Percentiles rank a stretch among this genome's conserved stretches.
phyloP scores from a whole-genome alignment of 495 filamentous ascomycete species.

The Trichoderma erinaceum region DNA sequence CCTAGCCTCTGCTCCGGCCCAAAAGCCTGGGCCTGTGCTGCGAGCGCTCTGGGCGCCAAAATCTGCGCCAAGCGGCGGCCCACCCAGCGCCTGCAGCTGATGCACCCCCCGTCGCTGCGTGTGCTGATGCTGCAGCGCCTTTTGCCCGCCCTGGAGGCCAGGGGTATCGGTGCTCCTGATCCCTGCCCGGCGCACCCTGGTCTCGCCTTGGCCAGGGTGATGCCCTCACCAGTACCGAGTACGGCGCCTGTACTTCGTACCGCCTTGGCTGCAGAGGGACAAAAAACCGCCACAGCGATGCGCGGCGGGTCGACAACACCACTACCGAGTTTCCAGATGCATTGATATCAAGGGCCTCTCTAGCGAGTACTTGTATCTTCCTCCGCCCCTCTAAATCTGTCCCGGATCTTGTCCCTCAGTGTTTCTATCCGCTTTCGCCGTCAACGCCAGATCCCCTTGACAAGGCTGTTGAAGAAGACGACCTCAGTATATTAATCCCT shows the following conservation, averaged over 20 bases:
- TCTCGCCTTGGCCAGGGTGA: not conserved
- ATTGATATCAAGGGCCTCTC: slow-evolving; percentile 6
- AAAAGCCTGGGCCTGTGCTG: not conserved
- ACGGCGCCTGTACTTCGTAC: not conserved
- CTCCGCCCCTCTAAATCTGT: slow-evolving; percentile 9
- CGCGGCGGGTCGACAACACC: slow-evolving; percentile 13
- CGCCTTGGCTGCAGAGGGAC: not conserved
- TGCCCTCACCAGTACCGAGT: slow-evolving; percentile 7
- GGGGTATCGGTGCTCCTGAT: slow-evolving; percentile 8
- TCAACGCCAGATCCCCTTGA: not conserved
- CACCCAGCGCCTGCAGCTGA: slow-evolving; percentile 10
- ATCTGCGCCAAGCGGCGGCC: not conserved
- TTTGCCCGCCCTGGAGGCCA: not conserved
- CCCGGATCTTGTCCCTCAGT: slow-evolving; percentile 11
- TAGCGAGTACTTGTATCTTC: slow-evolving; percentile 12
- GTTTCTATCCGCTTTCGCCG: slow-evolving; percentile 3
- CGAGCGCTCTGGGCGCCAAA: slow-evolving; percentile 12
- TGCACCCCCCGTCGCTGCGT: slow-evolving; percentile 12
- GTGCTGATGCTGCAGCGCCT: slow-evolving; percentile 1
- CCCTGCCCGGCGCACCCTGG: not conserved
- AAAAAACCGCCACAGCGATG: slow-evolving; percentile 6
- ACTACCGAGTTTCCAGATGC: slow-evolving; percentile 8
- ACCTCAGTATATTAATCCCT: not conserved
- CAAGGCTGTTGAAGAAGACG: not conserved
- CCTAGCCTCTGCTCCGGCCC: not conserved